Base-by-base conservation (phyloP, 371 early-diverging fungal species). In the Batkoa obscura region DNA sequence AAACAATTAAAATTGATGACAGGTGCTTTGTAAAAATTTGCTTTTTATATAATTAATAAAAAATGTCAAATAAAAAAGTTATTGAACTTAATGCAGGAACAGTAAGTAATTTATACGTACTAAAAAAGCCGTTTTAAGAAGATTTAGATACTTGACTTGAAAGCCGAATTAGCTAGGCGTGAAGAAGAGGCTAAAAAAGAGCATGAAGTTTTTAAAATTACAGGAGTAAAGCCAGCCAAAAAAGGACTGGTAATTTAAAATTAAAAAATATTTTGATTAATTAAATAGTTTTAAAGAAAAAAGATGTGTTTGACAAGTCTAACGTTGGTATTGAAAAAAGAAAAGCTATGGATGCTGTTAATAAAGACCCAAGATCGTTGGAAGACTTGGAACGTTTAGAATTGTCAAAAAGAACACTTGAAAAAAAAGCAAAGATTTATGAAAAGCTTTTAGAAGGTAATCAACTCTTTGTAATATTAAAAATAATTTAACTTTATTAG, bases 371-470 rank as follows among this genome's bases (percentile, higher is more conserved):
- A 5, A 48, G 13, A 39, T 9, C 9, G 6, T 39, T 39, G 39
- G 39, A 39, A 6, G 39, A 39, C 13, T 9, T 9, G 6, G 39
- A 39, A 39, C 6, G 13, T 6, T 39, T 48, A 5, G 31, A 48
- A 48, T 48, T 48, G 32, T 31, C 31, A 9, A 48, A 48, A n/a
- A 48, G 8, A 6, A 23, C 31, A 32, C 33, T 48, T 32, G 23
- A 48, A n/a, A 48, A 48, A n/a, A 48, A 48, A 32, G 49, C 49
- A 9, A 48, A 48, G 23, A 17, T 48, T 8, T 48, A 48, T 48
- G 15, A 48, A n/a, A 9, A 31, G 32, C n/a, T 48, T 3, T 17
- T 32, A 48, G 33, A 48, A 48, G 32, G 49, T 48, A 48, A 17
- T 9, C n/a, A 15, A 9, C 23, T 23, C 23, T 23, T 15, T 32